Evolutionary conservation across 257 asterid species (phyloP), one percentile per base, ranked within the genome.

Genomic region (Petunia secreta): DNA sequence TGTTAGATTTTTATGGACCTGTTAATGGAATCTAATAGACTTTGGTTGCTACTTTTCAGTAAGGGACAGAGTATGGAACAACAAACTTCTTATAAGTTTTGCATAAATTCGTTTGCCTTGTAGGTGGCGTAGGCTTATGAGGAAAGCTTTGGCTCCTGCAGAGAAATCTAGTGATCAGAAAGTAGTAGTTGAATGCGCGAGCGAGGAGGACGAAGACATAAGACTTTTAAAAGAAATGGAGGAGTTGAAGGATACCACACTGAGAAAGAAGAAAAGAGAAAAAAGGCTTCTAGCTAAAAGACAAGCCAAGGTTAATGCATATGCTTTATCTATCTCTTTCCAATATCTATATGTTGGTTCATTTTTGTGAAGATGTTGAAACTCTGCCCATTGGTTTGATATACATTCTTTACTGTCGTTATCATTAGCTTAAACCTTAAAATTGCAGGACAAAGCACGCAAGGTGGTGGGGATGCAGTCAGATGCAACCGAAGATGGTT

Each of bases 111-210:
- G 15, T 63, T 80, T 71, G 41, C 68, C 54, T 67, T 43, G 14
- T 75, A 96, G 99, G 87, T 96, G 99, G 99, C 96, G 98, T 38
- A 83, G 81, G 85, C 90, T 78, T n/a, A 78, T 94, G 75, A 85
- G 97, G 81, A 96, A 96, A 88, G 96, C 97, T 38, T 89, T 96
- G 79, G 83, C 98, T 84, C 90, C 96, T 67, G 3, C 54, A 67
- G 92, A 88, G 84, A 96, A 88, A 87, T 77, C 43, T 71, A 46
- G 83, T 78, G 2, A 90, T 69, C 83, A 87, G 41, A 38, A 90
- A 39, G n/a, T 80, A n/a, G 82, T 54, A 68, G 86, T 46, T 13
- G 93, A 85, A 71, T 81, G 78, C 16, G 92, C 62, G 90, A 63
- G 64, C 48, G 83, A 89, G 83, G 89, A 80, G 66, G 74, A 77